phyloP scores from a whole-genome alignment of 768 basidiomycete genomes.

The Hortiboletus campestris region DNA sequence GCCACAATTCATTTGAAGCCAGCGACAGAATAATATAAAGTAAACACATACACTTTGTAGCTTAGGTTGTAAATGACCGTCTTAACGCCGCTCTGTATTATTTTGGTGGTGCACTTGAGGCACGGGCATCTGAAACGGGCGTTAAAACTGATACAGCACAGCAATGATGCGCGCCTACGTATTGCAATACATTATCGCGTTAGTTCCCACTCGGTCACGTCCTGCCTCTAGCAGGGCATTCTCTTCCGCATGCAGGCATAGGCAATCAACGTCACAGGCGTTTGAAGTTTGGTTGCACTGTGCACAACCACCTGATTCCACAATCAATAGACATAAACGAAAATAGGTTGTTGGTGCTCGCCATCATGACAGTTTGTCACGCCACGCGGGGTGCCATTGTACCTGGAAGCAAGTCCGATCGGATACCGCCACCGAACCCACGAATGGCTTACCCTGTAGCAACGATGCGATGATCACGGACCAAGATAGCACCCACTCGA shows the following conservation, averaged over 20 bases:
- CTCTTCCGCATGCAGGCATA: conserved; percentile 97
- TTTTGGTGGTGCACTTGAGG: conserved; percentile 94
- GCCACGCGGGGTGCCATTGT: conserved; percentile 95
- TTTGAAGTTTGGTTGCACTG: conserved; percentile 64
- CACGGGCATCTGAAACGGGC: conserved; percentile 80
- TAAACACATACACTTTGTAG: conserved; percentile 82
- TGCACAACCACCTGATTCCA: conserved; percentile 83
- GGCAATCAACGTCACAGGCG: conserved; percentile 65
- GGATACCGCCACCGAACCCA: background rate
- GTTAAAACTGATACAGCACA: background rate
- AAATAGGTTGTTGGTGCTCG: background rate
- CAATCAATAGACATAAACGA: conserved; percentile 41
- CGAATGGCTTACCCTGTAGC: conserved; percentile 62
- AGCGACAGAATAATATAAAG: background rate
- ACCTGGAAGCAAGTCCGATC: conserved; percentile 43
- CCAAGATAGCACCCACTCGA: conserved; percentile 91
- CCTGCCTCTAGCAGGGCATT: conserved; percentile 96
- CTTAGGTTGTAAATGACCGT: conserved; percentile 92
- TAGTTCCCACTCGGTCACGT: conserved; percentile 78
- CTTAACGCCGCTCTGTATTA: conserved; percentile 90
- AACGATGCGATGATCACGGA: conserved; percentile 76
- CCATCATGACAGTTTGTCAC: conserved; percentile 74
- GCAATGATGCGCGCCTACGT: conserved; percentile 58
- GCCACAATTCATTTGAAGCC: conserved; percentile 4
- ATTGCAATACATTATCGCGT: conserved; percentile 94